Percentiles rank a stretch among this genome's conserved stretches.
These are phyloP conservation scores for Brachypodium distachyon DNA, from an alignment of 202 grass and related monocot species.

Conservation along the genomic window DNA sequence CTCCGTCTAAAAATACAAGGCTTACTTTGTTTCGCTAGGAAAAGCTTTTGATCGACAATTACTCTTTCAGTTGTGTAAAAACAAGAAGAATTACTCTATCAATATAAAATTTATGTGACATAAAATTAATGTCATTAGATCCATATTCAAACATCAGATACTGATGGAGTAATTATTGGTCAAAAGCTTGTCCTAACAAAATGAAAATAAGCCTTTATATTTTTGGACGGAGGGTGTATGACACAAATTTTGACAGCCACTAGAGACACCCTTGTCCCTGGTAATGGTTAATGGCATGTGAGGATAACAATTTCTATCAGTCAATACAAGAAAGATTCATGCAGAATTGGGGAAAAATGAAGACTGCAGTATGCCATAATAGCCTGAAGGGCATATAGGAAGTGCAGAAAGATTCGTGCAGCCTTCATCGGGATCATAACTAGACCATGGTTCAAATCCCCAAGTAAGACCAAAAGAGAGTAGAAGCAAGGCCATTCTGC, in stretches of 20 bases:
- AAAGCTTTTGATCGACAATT: no score
- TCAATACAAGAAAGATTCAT: neutral
- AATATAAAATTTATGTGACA: no score
- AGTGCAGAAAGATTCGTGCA: neutral
- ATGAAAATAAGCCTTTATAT: no score
- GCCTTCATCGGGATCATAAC: neutral
- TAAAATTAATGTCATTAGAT: no score
- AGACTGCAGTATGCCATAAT: neutral
- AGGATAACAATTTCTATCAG: neutral
- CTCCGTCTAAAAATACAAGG: no score
- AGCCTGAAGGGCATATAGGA: neutral
- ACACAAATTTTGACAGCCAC: neutral
- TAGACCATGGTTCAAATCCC: neutral
- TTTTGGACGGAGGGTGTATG: no score
- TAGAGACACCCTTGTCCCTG: conserved; percentile 4
- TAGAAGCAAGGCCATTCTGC: neutral
- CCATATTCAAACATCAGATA: no score
- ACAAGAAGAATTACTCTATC: no score
- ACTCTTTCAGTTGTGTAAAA: no score
- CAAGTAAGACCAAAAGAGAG: conserved; percentile 12
- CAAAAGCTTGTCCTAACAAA: no score
- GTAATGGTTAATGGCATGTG: neutral
- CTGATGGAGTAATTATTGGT: no score
- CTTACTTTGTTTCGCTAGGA: no score
- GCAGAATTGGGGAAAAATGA: neutral